phyloP scores from a whole-genome alignment of 1,139 yeast genomes.

The Pichia sp. region DNA sequence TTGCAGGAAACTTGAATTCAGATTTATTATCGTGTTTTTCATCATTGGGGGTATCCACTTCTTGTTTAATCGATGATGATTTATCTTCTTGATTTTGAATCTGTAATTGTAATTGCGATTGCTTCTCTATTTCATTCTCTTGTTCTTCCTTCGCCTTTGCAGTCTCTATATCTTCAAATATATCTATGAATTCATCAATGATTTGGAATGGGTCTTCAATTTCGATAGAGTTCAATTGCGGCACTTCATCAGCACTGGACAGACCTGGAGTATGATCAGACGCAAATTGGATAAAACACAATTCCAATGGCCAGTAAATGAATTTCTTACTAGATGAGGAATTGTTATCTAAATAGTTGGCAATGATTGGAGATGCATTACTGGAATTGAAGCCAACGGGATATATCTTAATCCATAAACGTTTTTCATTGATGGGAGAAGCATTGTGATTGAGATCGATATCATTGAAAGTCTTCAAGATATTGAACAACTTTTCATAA shows the following conservation, averaged over 20 bases:
- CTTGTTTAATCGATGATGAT: background rate
- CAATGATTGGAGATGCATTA: constrained; percentile 63
- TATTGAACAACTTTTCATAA: constrained; percentile 45
- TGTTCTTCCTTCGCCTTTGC: constrained; percentile 19
- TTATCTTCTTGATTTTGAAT: background rate
- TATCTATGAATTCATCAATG: constrained; percentile 28
- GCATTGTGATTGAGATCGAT: constrained; percentile 39
- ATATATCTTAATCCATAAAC: constrained; percentile 59
- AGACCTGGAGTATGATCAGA: constrained; percentile 15
- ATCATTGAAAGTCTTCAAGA: constrained; percentile 40
- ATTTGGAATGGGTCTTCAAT: constrained; percentile 27
- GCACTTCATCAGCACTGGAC: constrained; percentile 6
- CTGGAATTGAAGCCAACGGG: constrained; percentile 69
- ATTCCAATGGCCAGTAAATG: constrained; percentile 68
- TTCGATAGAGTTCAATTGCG: constrained; percentile 18
- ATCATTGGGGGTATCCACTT: background rate
- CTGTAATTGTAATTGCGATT: background rate
- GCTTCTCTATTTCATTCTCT: background rate
- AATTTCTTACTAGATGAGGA: constrained; percentile 52
- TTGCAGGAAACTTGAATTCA: constrained; percentile 15
- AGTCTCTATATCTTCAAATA: constrained; percentile 19
- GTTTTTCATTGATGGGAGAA: constrained; percentile 25
- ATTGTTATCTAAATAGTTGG: constrained; percentile 42
- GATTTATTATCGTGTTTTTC: constrained; percentile 7
- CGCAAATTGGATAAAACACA: constrained; percentile 58